A percentile compares a stretch with the other conserved stretches of the same genome.
phyloP scores from a whole-genome alignment of 202 grass and related monocot genomes.

The Panicum hallii region DNA sequence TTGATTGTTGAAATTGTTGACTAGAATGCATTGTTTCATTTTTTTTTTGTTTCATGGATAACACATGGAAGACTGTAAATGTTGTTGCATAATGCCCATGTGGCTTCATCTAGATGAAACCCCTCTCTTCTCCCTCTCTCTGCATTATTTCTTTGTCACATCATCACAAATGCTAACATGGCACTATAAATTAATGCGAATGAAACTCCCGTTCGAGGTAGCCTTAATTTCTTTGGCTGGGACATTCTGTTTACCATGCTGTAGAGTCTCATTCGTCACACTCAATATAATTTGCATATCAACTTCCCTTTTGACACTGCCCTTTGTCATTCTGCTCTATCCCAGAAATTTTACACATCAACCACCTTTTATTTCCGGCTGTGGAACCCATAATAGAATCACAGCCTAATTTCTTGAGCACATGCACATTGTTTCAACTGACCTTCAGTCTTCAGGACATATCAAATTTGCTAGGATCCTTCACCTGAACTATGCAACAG shows the following conservation, averaged over 20 bases:
- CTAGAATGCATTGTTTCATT: no score
- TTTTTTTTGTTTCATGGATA: no score
- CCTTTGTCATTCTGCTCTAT: background rate
- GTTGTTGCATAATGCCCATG: no score
- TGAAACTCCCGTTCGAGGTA: no score
- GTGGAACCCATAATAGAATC: constrained; percentile 11
- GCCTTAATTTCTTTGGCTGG: background rate
- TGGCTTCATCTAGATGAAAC: no score
- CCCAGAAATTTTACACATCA: background rate
- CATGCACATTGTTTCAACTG: background rate
- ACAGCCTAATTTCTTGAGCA: background rate
- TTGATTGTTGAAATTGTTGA: no score
- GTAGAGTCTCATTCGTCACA: background rate
- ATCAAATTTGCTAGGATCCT: background rate
- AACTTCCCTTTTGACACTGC: background rate
- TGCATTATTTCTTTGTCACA: no score
- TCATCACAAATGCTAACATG: no score
- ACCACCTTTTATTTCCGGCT: background rate
- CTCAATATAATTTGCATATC: background rate
- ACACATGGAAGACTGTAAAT: no score
- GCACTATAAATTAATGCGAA: no score
- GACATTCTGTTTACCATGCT: background rate
- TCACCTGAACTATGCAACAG: background rate
- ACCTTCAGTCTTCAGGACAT: background rate
- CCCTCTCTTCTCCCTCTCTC: no score